These are phyloP conservation scores for Penicillium flavigenum DNA, from an alignment of 495 filamentous ascomycete species.

Conservation along the genomic window DNA sequence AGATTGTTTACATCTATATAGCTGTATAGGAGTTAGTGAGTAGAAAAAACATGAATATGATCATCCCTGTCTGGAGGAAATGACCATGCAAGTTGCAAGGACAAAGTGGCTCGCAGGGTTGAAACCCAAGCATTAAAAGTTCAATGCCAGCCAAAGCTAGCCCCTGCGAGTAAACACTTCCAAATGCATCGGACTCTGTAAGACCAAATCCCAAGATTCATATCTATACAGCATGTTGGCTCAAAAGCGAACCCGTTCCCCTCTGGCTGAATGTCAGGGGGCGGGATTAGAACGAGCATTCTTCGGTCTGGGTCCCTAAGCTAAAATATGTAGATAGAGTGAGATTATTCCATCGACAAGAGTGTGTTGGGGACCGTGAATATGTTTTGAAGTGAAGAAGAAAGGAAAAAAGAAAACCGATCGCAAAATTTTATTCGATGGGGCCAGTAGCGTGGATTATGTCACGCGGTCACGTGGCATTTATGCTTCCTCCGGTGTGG, in stretches of 20 bases:
- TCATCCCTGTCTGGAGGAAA: conserved; percentile 6
- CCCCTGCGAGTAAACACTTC: not conserved
- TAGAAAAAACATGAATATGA: not conserved
- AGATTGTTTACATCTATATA: conserved; percentile 4
- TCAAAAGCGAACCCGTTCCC: conserved; percentile 53
- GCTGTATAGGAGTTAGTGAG: not conserved
- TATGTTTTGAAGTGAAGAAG: conserved; percentile 27
- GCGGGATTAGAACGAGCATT: conserved; percentile 53
- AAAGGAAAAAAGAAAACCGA: conserved; percentile 22
- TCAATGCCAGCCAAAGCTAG: not conserved
- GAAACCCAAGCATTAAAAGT: conserved; percentile 6
- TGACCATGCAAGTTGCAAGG: not conserved
- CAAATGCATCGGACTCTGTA: not conserved
- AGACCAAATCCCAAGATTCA: conserved; percentile 1
- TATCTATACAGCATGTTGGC: conserved; percentile 33
- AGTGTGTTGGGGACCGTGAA: conserved; percentile 44
- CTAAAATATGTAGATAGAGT: conserved; percentile 46
- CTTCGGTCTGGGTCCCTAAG: conserved; percentile 46
- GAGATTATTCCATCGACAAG: conserved; percentile 38
- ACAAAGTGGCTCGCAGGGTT: not conserved
- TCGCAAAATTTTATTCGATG: conserved; percentile 20
- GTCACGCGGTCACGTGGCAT: conserved; percentile 1
- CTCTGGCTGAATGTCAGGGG: conserved; percentile 35
- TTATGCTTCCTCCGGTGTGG: not conserved
- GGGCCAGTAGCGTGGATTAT: conserved; percentile 10